phyloP scores from a whole-genome alignment of 129 eudicot genomes.

The Artemisia tridentata region DNA sequence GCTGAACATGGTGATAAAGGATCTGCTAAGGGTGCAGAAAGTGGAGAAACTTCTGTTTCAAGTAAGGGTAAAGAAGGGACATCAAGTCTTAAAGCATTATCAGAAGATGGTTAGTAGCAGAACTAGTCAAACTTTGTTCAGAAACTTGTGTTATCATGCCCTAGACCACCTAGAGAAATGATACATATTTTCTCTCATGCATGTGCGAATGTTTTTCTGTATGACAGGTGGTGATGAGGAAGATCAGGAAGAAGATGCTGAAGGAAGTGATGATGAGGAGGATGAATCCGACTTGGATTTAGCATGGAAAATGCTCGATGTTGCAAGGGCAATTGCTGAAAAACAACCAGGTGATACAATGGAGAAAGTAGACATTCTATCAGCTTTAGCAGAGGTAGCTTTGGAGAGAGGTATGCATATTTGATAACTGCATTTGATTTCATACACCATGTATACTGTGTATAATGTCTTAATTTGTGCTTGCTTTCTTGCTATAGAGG shows the following conservation, averaged over 20 bases:
- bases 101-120: slow-evolving; percentile 46
- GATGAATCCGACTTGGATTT: slow-evolving; percentile 96
- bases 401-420: slow-evolving; percentile 76
- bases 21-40: slow-evolving; percentile 36
- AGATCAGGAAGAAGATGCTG: slow-evolving; percentile 59
- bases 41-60: slow-evolving; percentile 51
- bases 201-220: slow-evolving; percentile 1
- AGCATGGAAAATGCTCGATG: slow-evolving; percentile 99
- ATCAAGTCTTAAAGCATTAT: slow-evolving; percentile 34
- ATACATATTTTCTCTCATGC: neutral
- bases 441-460: neutral
- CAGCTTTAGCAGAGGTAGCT: slow-evolving; percentile 82
- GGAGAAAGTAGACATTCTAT: slow-evolving; percentile 85
- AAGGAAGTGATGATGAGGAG: slow-evolving; percentile 72
- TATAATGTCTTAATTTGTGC: slow-evolving; percentile 3
- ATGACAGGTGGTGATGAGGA: slow-evolving; percentile 44
- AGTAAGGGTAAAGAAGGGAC: slow-evolving; percentile 43
- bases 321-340: slow-evolving; percentile 92
- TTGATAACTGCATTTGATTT: neutral
- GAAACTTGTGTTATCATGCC: neutral
- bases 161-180: neutral
- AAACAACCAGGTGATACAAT: slow-evolving; percentile 74
- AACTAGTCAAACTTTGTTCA: neutral
- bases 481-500: slow-evolving; percentile 53
- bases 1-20: slow-evolving; percentile 38